Evolutionary conservation across 2,329 filamentous ascomycete genomes (phyloP), one percentile per base, ranked within the genome.

Genomic region (Sordariomycetes sp.): DNA sequence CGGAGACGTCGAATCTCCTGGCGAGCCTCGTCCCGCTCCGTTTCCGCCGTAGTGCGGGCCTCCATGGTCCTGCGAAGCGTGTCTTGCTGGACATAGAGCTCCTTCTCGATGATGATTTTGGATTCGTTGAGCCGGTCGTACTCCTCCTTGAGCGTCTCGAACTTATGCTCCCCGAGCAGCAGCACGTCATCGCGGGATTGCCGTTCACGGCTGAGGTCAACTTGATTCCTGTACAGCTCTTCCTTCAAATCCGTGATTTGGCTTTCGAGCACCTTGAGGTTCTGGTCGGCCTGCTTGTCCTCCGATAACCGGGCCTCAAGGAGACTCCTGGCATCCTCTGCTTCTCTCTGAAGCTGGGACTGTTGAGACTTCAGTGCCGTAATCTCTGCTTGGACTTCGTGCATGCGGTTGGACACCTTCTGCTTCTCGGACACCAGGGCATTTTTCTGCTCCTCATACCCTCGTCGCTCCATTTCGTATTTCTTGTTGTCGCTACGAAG

Each of bases 21-120:
- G 59, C 96, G 90, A 51, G 94, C 88, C 58, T 96, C 90, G 66
- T 96, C 94, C 2, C 92, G 88, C 66, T 96, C 90, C 63, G 87
- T 84, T 68, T 99, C 93, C 1, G 90, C 90, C 5, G 84, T 82
- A 5, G 85, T 79, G 35, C 90, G 84, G 53, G 89, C 87, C 70
- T 96, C 91, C 63, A 88, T 90, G 12, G 91, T 89, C 58, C 93
- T 85, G 43, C 94, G 85, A 53, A 97, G 81, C 12, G 89, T 88
- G 68, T 99, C 93, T 70, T 97, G 92, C 68, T 97, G 93, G 5
- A 89, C 87, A 69, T 97, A 97, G 70, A 99, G 86, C 71, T 97
- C 93, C 71, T 97, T 97, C 71, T 99, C 93, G 62, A 99, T 96
- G 53, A 86, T 96, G 65, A 97, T 96, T 72, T 99, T 99, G 32